Percentiles rank a stretch among this genome's conserved stretches.
These are phyloP conservation scores for Hanseniaspora singularis DNA, from an alignment of 805 yeast species.

Conservation along the genomic window DNA sequence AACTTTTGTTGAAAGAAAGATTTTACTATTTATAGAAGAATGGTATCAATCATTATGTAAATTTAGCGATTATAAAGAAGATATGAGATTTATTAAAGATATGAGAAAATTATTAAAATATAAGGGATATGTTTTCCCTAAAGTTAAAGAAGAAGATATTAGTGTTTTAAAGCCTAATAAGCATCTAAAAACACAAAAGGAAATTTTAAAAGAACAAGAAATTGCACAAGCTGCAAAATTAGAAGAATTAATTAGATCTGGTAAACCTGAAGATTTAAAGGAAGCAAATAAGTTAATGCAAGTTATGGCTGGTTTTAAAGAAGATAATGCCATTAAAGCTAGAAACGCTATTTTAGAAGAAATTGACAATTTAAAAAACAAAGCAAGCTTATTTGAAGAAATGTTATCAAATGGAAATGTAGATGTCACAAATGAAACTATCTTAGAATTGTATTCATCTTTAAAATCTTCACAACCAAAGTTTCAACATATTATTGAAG, in stretches of 20 bases:
- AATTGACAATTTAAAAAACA: constrained; percentile 67
- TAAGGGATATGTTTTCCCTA: constrained; percentile 91
- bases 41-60: constrained; percentile 94
- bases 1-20: constrained; percentile 68
- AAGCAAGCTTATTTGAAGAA: constrained; percentile 76
- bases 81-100: constrained; percentile 80
- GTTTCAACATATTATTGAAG: constrained; percentile 69
- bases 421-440: constrained; percentile 46
- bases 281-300: constrained; percentile 97
- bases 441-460: constrained; percentile 63
- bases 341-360: constrained; percentile 73
- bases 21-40: constrained; percentile 85
- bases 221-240: constrained; percentile 88
- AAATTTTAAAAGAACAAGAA: constrained; percentile 82
- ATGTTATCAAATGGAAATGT: constrained; percentile 50
- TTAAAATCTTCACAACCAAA: constrained; percentile 79
- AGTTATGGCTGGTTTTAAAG: constrained; percentile 94
- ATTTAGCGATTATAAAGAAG: constrained; percentile 81
- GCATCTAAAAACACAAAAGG: constrained; percentile 74
- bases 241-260: constrained; percentile 89
- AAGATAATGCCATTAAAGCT: constrained; percentile 54
- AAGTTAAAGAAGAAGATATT: constrained; percentile 75
- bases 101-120: constrained; percentile 84
- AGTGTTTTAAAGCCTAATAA: constrained; percentile 89
- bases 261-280: constrained; percentile 85